A percentile compares a stretch with the other conserved stretches of the same genome.
These are phyloP conservation scores for Cornus kousa DNA, from an alignment of 148 eudicot genomes.

Conservation along the genomic window DNA sequence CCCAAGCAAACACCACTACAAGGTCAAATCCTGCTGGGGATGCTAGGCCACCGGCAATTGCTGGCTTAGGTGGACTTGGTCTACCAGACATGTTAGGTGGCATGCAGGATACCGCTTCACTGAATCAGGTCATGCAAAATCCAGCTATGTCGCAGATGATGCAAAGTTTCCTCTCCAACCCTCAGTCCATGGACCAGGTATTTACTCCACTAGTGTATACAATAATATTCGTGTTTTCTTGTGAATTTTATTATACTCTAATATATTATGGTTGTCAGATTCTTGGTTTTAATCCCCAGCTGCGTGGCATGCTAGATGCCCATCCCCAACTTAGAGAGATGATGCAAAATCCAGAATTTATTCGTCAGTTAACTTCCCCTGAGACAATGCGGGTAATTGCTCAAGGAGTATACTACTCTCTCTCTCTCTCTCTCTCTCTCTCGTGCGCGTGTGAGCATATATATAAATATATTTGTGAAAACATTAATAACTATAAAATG, in stretches of 20 bases:
- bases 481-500: too few species aligned
- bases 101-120: slow-evolving; percentile 28
- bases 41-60: slow-evolving; percentile 27
- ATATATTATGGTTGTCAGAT: slow-evolving; percentile 13
- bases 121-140: slow-evolving; percentile 45
- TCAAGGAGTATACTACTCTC: not conserved
- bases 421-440: too few species aligned
- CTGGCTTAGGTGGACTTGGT: slow-evolving; percentile 26
- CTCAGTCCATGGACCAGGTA: slow-evolving; percentile 39
- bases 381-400: slow-evolving; percentile 44
- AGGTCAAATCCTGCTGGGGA: slow-evolving; percentile 28
- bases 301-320: slow-evolving; percentile 37
- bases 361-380: slow-evolving; percentile 39
- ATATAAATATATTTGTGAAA: too few species aligned
- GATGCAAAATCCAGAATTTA: slow-evolving; percentile 49
- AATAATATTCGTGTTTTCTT: not conserved
- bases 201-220: not conserved
- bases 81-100: slow-evolving; percentile 33
- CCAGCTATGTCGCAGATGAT: slow-evolving; percentile 48
- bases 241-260: not conserved
- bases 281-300: slow-evolving; percentile 31
- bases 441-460: too few species aligned
- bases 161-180: slow-evolving; percentile 42
- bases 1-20: slow-evolving; percentile 27
- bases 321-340: slow-evolving; percentile 45